Conservation (phyloP, 1,139 yeast genomes). For the Lizanozyma gosingica region DNA sequence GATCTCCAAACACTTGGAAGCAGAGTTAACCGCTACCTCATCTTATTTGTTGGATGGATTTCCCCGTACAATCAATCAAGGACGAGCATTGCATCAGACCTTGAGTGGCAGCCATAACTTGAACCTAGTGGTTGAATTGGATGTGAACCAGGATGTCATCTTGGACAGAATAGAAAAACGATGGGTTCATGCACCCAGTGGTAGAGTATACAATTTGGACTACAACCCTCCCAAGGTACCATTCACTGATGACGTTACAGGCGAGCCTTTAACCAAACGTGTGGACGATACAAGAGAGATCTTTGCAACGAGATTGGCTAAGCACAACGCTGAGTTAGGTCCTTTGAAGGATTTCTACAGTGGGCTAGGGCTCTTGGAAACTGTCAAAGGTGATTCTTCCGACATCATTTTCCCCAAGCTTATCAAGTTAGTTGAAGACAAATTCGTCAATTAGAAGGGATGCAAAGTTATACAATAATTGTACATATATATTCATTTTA, state of each 20-base stretch:
- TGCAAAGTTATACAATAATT: no score
- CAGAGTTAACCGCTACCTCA: constrained; percentile 27
- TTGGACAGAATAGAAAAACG: constrained; percentile 75
- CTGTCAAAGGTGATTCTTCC: constrained; percentile 69
- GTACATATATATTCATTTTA: no score
- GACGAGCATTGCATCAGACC: constrained; percentile 43
- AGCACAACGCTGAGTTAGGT: constrained; percentile 48
- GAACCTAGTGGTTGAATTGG: constrained; percentile 72
- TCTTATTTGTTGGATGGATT: constrained; percentile 87
- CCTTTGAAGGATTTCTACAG: constrained; percentile 61
- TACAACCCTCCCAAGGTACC: constrained; percentile 84
- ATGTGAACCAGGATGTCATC: constrained; percentile 75
- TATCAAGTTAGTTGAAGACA: constrained; percentile 26
- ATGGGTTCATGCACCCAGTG: constrained; percentile 78
- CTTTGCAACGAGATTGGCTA: constrained; percentile 56
- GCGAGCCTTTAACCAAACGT: constrained; percentile 73
- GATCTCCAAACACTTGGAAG: constrained; percentile 41
- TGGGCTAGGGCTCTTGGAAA: constrained; percentile 41
- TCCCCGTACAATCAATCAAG: constrained; percentile 76
- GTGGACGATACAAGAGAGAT: constrained; percentile 71
- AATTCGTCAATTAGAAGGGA: constrained; percentile 11
- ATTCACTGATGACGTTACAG: constrained; percentile 80
- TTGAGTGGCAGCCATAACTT: constrained; percentile 36
- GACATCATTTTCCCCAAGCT: constrained; percentile 78
- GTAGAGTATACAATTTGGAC: constrained; percentile 75